Conservation (phyloP, 169 alveolate genomes). For the Plasmodium berghei region DNA sequence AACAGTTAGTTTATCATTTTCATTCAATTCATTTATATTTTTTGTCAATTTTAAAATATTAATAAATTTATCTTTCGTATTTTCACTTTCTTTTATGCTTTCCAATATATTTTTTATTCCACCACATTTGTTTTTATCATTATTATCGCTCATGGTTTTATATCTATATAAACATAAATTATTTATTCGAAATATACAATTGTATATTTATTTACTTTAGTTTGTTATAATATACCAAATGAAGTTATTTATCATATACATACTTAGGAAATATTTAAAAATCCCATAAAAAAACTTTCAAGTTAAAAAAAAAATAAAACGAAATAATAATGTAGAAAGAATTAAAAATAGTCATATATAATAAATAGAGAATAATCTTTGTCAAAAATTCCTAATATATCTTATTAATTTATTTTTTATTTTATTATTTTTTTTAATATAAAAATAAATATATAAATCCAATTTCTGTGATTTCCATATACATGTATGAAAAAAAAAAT, state of each 20-base stretch:
- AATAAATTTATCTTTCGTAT: slow-evolving; percentile 52
- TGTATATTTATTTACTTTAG: too few relatives aligned
- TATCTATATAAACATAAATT: not conserved
- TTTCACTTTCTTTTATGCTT: slow-evolving; percentile 57
- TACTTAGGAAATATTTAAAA: too few relatives aligned
- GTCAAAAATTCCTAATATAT: too few relatives aligned
- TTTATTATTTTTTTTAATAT: not conserved
- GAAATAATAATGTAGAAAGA: too few relatives aligned
- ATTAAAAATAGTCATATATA: too few relatives aligned
- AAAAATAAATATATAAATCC: slow-evolving; percentile 10
- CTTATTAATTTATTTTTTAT: too few relatives aligned
- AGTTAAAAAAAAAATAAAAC: too few relatives aligned
- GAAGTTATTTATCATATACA: too few relatives aligned
- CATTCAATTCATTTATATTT: slow-evolving; percentile 24
- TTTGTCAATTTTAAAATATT: slow-evolving; percentile 53
- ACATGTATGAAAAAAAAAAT: not conserved
- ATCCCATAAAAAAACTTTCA: too few relatives aligned
- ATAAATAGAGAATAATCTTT: too few relatives aligned
- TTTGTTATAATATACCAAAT: too few relatives aligned
- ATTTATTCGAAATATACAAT: not conserved
- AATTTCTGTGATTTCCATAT: not conserved
- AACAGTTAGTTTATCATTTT: slow-evolving; percentile 52
- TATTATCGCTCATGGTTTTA: not conserved
- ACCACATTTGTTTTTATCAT: not conserved
- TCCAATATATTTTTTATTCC: slow-evolving; percentile 45